phyloP scores from a whole-genome alignment of 306 rosid species.

The Abrus pulchellus region DNA sequence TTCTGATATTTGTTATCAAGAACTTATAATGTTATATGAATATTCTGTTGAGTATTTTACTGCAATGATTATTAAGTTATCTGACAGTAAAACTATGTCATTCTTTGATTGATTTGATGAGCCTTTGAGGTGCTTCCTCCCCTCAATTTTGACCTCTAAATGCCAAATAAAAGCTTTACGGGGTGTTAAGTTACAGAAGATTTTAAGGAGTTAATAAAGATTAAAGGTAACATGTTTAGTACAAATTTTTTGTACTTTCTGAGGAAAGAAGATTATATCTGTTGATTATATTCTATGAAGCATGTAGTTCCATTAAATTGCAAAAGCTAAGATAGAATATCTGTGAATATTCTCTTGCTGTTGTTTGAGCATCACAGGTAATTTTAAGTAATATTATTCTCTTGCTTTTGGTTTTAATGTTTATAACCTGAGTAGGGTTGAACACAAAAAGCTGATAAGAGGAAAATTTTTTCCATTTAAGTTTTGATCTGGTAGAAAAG shows the following conservation, averaged over 20 bases:
- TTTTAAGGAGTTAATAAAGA: not conserved
- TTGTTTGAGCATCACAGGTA: not conserved
- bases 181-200: not conserved
- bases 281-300: not conserved
- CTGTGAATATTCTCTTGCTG: not conserved
- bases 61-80: not conserved
- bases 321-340: not conserved
- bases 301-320: not conserved
- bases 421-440: not conserved
- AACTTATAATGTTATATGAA: constrained; percentile 13
- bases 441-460: not conserved
- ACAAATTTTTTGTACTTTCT: not conserved
- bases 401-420: no score
- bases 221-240: not conserved
- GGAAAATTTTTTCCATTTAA: not conserved
- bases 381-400: not conserved
- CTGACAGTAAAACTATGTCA: not conserved
- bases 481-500: not conserved
- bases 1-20: constrained; percentile 25
- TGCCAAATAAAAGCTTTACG: not conserved
- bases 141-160: not conserved
- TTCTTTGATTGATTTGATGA: constrained; percentile 29
- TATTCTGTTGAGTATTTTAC: not conserved
- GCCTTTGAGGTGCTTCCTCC: not conserved
- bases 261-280: not conserved